Evolutionary conservation across 2,329 filamentous ascomycete genomes (phyloP).

Genomic region (Ascochyta pisi): DNA sequence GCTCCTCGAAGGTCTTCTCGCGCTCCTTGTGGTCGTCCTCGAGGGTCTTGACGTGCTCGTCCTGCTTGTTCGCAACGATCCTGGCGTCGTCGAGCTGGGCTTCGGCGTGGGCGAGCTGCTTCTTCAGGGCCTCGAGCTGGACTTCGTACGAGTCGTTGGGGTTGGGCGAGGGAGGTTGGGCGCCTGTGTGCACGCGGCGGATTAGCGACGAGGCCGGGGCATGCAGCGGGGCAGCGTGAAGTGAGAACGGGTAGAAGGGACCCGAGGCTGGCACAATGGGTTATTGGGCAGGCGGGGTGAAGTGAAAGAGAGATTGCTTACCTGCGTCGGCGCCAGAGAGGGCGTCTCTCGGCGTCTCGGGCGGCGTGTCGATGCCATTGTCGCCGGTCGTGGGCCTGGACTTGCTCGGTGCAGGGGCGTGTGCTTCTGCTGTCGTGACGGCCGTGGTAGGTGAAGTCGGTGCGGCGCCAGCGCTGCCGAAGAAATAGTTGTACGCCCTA

Average conservation of each 20-base stretch:
- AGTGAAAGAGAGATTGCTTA: slow-evolving; percentile 22
- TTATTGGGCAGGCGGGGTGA: slow-evolving; percentile 34
- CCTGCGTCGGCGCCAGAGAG: slow-evolving; percentile 21
- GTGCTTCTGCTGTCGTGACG: slow-evolving; percentile 31
- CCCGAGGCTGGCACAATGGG: slow-evolving; percentile 25
- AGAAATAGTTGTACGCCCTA: slow-evolving; percentile 51
- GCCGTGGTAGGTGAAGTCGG: slow-evolving; percentile 39
- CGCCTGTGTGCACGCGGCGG: slow-evolving; percentile 28
- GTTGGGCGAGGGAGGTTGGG: slow-evolving; percentile 35
- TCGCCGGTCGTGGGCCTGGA: slow-evolving; percentile 29
- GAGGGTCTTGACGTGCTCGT: slow-evolving; percentile 39
- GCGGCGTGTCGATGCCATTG: slow-evolving; percentile 42
- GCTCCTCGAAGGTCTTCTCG: slow-evolving; percentile 40
- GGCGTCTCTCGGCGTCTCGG: slow-evolving; percentile 41
- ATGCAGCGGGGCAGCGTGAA: slow-evolving; percentile 27
- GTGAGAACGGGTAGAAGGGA: slow-evolving; percentile 28
- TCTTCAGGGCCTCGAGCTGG: slow-evolving; percentile 43
- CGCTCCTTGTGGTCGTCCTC: slow-evolving; percentile 45
- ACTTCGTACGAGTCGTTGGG: slow-evolving; percentile 39
- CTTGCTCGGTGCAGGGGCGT: slow-evolving; percentile 29
- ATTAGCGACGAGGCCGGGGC: slow-evolving; percentile 31
- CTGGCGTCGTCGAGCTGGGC: slow-evolving; percentile 46
- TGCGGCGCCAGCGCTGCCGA: slow-evolving; percentile 38
- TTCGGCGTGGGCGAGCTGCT: slow-evolving; percentile 39
- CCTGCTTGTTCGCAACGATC: slow-evolving; percentile 36